These are phyloP conservation scores for Neurospora sp. DNA, from an alignment of 495 filamentous ascomycete species.

Conservation along the genomic window DNA sequence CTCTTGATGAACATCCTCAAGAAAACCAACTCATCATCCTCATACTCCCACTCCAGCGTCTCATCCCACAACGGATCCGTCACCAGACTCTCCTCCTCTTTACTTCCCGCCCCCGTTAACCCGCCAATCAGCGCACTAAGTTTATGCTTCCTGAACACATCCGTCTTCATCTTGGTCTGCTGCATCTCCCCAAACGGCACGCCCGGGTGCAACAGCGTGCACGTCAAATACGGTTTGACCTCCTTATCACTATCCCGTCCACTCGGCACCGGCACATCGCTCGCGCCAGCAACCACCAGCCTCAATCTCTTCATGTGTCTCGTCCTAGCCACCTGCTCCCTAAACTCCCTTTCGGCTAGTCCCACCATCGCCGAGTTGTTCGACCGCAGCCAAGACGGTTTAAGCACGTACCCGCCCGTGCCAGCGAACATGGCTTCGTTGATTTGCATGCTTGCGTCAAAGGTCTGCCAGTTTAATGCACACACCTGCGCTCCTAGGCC, in stretches of 20 bases:
- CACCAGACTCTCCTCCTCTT: constrained; percentile 29
- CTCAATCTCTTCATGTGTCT: constrained; percentile 23
- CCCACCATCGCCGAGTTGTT: constrained; percentile 29
- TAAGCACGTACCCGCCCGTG: constrained; percentile 44
- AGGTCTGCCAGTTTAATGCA: constrained; percentile 50
- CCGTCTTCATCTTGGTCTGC: constrained; percentile 40
- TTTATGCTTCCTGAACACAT: constrained; percentile 36
- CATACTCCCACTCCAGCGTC: constrained; percentile 43
- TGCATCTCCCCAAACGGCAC: constrained; percentile 14
- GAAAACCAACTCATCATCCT: constrained; percentile 44
- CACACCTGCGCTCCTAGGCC: constrained; percentile 44
- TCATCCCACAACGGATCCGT: constrained; percentile 44
- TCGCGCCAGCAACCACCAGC: constrained; percentile 39
- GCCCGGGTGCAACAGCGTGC: constrained; percentile 35
- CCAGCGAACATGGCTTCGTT: constrained; percentile 47
- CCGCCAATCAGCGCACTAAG: constrained; percentile 26
- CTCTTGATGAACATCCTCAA: constrained; percentile 43
- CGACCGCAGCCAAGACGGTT: constrained; percentile 37
- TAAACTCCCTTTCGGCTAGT: neutral
- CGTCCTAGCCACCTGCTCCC: constrained; percentile 12
- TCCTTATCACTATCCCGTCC: constrained; percentile 21
- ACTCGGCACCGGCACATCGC: constrained; percentile 34
- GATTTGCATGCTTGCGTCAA: constrained; percentile 41
- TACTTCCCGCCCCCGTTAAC: neutral
- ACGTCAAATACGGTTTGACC: constrained; percentile 44